Base-by-base conservation (phyloP, 495 filamentous ascomycete species). In the Trichoderma orchidacearum region DNA sequence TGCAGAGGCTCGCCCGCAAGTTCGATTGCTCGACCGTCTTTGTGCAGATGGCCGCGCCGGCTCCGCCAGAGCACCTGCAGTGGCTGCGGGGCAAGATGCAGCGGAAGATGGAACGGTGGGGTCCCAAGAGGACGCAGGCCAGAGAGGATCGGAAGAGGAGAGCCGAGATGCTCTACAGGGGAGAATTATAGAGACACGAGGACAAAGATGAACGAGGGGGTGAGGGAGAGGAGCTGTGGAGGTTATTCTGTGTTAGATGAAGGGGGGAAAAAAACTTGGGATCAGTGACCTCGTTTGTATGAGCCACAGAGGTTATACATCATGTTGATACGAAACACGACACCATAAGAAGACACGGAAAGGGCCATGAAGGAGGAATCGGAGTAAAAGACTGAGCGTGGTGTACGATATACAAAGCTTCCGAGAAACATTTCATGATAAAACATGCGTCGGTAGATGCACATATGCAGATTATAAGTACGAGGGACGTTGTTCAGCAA, bases 11-110 rank as follows among this genome's bases (percentile, higher is more conserved):
- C 57, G 86, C 89, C 34, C 74, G 80, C 63, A 82, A 80, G 59
- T 96, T 85, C 68, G 77, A 80, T n/a, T 95, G 90, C 75, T 81
- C 80, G 58, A 75, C 80, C 18, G 70, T 85, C 48, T 95, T 96
- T 63, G 80, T 95, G 57, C 77, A 75, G 54, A 75, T 82, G 66
- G 78, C 72, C 65, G 68, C 66, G 64, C 66, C 68, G 41, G 60
- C 70, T 5, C 58, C 65, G 53, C 51, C 53, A 18, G 71, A 75
- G 62, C 70, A 74, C 65, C 59, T 58, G 48, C 58, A 66, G 17
- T 68, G 68, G 60, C 63, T 71, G 55, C 56, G 68, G 62, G 63
- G 61, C 38, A 63, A 66, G 55, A 61, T 70, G 56, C 83, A 85
- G 62, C 78, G 74, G 15, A 73, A 83, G 25, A 82, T 83, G 72